Evolutionary conservation across 1,284 basidiomycete genomes (phyloP), one percentile per base, ranked within the genome.

Genomic region (Ceratobasidium sp.): DNA sequence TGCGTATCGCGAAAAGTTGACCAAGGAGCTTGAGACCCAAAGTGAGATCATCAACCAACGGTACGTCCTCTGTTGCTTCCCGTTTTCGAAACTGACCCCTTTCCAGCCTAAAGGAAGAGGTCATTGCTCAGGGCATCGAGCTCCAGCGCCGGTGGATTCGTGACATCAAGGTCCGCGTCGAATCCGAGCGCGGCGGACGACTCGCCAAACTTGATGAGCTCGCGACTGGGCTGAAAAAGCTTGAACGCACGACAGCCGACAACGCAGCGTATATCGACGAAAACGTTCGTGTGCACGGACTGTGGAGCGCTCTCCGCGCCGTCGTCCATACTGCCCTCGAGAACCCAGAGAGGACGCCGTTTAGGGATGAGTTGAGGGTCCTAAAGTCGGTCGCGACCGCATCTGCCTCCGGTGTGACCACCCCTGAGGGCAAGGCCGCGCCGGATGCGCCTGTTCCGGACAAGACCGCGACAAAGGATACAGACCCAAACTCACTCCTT

Each of bases 71-170:
- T 31, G 13, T 29, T 56, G 40, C 17, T 35, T 45, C 35, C 40
- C 8, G 5, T 42, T 10, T 43, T 42, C 17, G 29, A 22, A 40
- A 34, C 8, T 31, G 15, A 7, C 6, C 17, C n/a, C 4, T 56
- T 13, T 13, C 3, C 72, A 95, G 95, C 53, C 84, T 99, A 72
- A 93, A 91, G 77, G 93, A 97, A 77, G 96, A 97, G 78, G 94
- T 99, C 70, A 86, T 98, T 54, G 91, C 94, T 3, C 96, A 98
- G 78, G 96, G 96, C 25, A 94, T 99, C 74, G 96, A 98, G 81
- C 87, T 98, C 52, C 96, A 99, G 79, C 88, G 95, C 60, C 86
- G 93, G 72, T 99, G 96, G 96, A 92, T 98, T 70, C 88, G 93
- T 52, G 94, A 98, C 68, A 91, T 99, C 84, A 97, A 98, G 82